Evolutionary conservation across 805 yeast genomes (phyloP).

Genomic region (Candida yuanshanica): DNA sequence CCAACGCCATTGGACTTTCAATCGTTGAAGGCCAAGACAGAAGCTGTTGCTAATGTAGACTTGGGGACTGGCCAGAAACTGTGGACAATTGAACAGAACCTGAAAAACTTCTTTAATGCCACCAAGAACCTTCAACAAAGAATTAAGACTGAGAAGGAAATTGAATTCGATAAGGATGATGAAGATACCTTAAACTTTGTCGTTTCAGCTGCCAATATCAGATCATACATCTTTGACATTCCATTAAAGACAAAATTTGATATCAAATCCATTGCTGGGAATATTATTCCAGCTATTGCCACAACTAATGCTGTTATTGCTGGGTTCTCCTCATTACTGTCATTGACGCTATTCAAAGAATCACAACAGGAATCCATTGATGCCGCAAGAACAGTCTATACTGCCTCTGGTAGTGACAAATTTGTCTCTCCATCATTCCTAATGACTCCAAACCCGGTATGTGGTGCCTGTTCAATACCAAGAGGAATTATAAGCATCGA

Average conservation of each 20-base stretch:
- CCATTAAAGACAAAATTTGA: conserved; percentile 75
- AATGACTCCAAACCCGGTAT: conserved; percentile 58
- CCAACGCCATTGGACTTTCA: conserved; percentile 58
- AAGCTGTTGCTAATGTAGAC: conserved; percentile 13
- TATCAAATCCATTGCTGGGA: conserved; percentile 92
- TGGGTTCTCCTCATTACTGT: conserved; percentile 75
- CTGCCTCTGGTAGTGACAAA: conserved; percentile 50
- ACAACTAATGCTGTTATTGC: conserved; percentile 95
- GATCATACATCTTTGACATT: conserved; percentile 67
- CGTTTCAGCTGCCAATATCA: conserved; percentile 73
- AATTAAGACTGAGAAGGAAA: conserved; percentile 27
- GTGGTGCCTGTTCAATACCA: conserved; percentile 59
- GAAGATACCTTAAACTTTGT: conserved; percentile 87
- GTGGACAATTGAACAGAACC: conserved; percentile 62
- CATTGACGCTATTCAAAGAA: conserved; percentile 47
- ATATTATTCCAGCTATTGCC: conserved; percentile 97
- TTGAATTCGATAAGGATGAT: conserved; percentile 92
- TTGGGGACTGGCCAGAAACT: conserved; percentile 31
- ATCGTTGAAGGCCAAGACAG: conserved; percentile 13
- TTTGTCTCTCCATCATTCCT: conserved; percentile 61
- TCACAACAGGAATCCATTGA: conserved; percentile 24
- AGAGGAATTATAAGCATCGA: conserved; percentile 44
- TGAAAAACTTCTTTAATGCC: conserved; percentile 50
- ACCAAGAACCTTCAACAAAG: conserved; percentile 48
- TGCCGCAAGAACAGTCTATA: conserved; percentile 43